Evolutionary conservation across 768 basidiomycete genomes (phyloP).

Genomic region (Lactarius quietus): DNA sequence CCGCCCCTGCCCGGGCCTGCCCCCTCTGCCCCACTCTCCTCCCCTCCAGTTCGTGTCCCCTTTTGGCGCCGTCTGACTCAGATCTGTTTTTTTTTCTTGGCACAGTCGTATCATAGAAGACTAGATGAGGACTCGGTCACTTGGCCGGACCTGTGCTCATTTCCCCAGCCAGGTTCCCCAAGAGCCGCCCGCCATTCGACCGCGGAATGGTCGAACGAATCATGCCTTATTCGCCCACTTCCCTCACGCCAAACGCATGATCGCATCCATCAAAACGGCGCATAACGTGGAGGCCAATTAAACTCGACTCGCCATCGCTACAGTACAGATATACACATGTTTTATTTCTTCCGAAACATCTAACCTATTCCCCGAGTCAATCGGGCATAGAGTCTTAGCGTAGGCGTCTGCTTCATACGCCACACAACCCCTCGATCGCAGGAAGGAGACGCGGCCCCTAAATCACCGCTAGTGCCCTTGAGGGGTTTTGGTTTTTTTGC

Average conservation of each 20-base stretch:
- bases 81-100: too few species aligned
- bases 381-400: neutral
- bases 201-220: neutral
- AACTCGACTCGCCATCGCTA: neutral
- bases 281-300: neutral
- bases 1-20: neutral
- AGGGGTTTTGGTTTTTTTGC: neutral
- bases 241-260: neutral
- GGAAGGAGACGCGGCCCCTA: neutral
- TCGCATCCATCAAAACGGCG: neutral
- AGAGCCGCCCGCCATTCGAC: neutral
- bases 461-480: neutral
- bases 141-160: neutral
- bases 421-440: neutral
- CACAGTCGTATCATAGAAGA: too few species aligned
- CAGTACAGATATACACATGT: neutral
- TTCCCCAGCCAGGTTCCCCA: neutral
- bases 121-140: neutral
- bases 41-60: constrained; percentile 22
- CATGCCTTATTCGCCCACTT: neutral
- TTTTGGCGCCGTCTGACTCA: neutral
- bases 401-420: neutral
- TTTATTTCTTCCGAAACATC: neutral
- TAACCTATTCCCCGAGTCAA: neutral
- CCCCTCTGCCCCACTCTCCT: neutral